Evolutionary conservation across 768 basidiomycete species (phyloP), one percentile per base, ranked within the genome.

Genomic region (Russula sp.): DNA sequence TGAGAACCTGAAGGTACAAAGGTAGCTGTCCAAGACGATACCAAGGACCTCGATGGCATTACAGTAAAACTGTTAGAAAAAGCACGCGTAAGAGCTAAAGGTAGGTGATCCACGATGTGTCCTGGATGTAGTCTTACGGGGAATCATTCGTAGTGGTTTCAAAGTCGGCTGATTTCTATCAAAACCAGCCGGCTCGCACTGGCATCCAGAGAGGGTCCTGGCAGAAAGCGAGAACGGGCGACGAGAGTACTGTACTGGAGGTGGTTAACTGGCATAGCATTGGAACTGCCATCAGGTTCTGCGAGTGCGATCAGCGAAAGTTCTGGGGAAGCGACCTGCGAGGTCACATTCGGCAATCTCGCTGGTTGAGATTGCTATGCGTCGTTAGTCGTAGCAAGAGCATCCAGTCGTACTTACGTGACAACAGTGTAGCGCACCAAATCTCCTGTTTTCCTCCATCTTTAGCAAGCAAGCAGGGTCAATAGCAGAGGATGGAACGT

Each of bases 1-100:
- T 8, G 59, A 11, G 54, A 27, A 37, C 27, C 47, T 14, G 53
- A 40, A 3, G 40, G 42, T 32, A 57, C 42, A 22, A 55, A 45
- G 13, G 49, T 31, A 20, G 50, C 39, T 51, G 50, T 47, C 62
- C 35, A 45, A 14, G 56, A 47, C 35, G 62, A 42, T 57, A 37
- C 35, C 50, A 58, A 16, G 45, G 57, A 34, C 44, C 20, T 63
- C 32, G 57, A 58, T 53, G 51, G 57, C 62, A 63, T 63, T 53
- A 9, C 18, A 49, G 2, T 39, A 20, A 16, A 22, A 11, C 1
- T 50, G 16, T 48, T 42, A 7, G 37, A 22, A 14, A n/a, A 42
- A 18, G 18, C 1, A 18, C 8, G 44, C n/a, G 40, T 13, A 39
- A 32, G 52, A 40, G 27, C 6, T 14, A 35, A 58, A 18, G 44